Conservation (phyloP, 2,329 filamentous ascomycete species). For the Trichophyton schoenleinii region DNA sequence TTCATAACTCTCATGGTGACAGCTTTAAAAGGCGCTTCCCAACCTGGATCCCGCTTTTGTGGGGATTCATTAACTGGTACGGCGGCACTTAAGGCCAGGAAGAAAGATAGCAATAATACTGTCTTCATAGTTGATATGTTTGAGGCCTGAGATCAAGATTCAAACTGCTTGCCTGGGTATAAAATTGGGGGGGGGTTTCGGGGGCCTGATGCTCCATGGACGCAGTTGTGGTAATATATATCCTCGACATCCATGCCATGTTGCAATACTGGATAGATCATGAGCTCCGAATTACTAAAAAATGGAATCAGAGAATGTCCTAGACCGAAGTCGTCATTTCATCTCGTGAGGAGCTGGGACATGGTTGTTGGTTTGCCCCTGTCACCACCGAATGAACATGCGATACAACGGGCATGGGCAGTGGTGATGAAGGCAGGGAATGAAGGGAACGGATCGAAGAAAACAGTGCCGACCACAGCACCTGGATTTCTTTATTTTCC, state of each 20-base stretch:
- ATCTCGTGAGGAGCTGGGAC: not conserved
- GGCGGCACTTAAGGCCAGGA: not conserved
- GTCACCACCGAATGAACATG: not conserved
- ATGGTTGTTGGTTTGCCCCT: not conserved
- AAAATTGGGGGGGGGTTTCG: not conserved
- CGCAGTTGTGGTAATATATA: not conserved
- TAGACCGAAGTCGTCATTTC: not conserved
- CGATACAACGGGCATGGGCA: not conserved
- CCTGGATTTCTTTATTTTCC: not conserved
- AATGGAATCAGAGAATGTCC: not conserved
- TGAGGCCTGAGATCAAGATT: not conserved
- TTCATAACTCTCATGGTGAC: not conserved
- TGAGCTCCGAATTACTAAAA: not conserved
- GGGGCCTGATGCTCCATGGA: not conserved
- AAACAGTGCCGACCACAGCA: not conserved
- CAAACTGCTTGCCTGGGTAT: not conserved
- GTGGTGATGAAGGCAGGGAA: not conserved
- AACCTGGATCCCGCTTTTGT: not conserved
- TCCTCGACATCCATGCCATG: not conserved
- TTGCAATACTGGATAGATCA: not conserved
- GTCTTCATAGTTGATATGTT: not conserved
- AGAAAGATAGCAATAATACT: not conserved
- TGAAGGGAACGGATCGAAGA: not conserved
- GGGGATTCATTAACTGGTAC: not conserved
- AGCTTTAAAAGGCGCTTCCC: not conserved